Conservation (phyloP, 1,284 basidiomycete genomes). For the Boletus mariae region DNA sequence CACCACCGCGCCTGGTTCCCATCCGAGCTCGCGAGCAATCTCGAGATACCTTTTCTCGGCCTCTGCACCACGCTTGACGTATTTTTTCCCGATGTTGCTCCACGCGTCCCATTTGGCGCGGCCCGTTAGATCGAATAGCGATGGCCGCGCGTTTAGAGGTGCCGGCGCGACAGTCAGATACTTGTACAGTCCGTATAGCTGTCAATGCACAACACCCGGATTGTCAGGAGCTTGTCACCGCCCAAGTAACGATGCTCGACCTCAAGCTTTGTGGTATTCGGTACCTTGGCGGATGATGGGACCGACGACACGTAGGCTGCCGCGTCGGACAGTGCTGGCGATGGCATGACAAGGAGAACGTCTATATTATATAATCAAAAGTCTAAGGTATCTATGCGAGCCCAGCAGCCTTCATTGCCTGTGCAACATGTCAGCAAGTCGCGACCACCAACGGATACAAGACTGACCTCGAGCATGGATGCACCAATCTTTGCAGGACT, state of each 20-base stretch:
- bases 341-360: slow-evolving; percentile 33
- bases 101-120: slow-evolving; percentile 91
- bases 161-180: slow-evolving; percentile 55
- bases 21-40: slow-evolving; percentile 67
- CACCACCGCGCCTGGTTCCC: slow-evolving; percentile 43
- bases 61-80: slow-evolving; percentile 39
- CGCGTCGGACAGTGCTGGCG: slow-evolving; percentile 55
- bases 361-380: slow-evolving; percentile 32
- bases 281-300: slow-evolving; percentile 48
- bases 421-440: slow-evolving; percentile 6
- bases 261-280: slow-evolving; percentile 69
- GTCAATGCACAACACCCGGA: slow-evolving; percentile 27
- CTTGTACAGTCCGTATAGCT: slow-evolving; percentile 90
- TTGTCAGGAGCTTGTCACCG: slow-evolving; percentile 29
- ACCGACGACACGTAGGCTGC: slow-evolving; percentile 61
- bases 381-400: slow-evolving; percentile 52
- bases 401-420: slow-evolving; percentile 86
- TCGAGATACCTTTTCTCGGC: slow-evolving; percentile 66
- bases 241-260: slow-evolving; percentile 41
- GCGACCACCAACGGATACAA: neutral
- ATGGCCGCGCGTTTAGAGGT: slow-evolving; percentile 65
- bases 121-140: slow-evolving; percentile 76
- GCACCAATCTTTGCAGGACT: slow-evolving; percentile 93
- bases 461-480: slow-evolving; percentile 78
- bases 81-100: slow-evolving; percentile 51